Conservation (phyloP, 2,329 filamentous ascomycete species). For the Chrysoporthe deuterocubensis region DNA sequence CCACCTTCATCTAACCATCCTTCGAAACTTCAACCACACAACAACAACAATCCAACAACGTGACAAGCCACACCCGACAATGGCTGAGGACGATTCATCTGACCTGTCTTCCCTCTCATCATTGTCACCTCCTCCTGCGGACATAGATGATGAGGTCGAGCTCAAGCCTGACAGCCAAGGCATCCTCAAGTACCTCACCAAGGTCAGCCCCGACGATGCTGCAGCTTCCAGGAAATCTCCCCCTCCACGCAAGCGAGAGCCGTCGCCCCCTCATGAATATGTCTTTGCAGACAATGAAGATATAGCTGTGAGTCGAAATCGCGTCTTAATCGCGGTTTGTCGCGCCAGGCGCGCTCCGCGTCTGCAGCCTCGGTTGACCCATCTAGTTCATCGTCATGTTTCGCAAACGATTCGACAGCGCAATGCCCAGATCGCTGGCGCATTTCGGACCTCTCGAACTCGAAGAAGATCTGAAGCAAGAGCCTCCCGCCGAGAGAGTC, state of each 20-base stretch:
- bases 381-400: slow-evolving; percentile 96
- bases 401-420: slow-evolving; percentile 87
- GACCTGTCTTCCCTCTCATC: slow-evolving; percentile 61
- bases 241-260: slow-evolving; percentile 75
- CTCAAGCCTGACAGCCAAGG: slow-evolving; percentile 55
- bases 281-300: slow-evolving; percentile 88
- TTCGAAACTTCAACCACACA: slow-evolving; percentile 30
- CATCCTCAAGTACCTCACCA: slow-evolving; percentile 70
- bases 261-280: slow-evolving; percentile 89
- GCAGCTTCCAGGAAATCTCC: slow-evolving; percentile 59
- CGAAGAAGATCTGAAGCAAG: slow-evolving; percentile 81
- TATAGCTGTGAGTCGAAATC: slow-evolving; percentile 76
- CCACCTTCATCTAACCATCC: slow-evolving; percentile 31
- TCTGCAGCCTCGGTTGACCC: slow-evolving; percentile 42
- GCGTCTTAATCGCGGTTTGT: slow-evolving; percentile 33
- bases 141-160: slow-evolving; percentile 56
- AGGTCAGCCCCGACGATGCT: slow-evolving; percentile 39
- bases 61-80: slow-evolving; percentile 38
- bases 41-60: slow-evolving; percentile 26
- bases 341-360: slow-evolving; percentile 54
- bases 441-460: slow-evolving; percentile 96
- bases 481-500: slow-evolving; percentile 78
- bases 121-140: slow-evolving; percentile 54
- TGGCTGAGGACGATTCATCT: slow-evolving; percentile 66
- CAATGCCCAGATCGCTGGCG: slow-evolving; percentile 82